phyloP scores from a whole-genome alignment of 768 basidiomycete species.

The Tephrocybe sp. region DNA sequence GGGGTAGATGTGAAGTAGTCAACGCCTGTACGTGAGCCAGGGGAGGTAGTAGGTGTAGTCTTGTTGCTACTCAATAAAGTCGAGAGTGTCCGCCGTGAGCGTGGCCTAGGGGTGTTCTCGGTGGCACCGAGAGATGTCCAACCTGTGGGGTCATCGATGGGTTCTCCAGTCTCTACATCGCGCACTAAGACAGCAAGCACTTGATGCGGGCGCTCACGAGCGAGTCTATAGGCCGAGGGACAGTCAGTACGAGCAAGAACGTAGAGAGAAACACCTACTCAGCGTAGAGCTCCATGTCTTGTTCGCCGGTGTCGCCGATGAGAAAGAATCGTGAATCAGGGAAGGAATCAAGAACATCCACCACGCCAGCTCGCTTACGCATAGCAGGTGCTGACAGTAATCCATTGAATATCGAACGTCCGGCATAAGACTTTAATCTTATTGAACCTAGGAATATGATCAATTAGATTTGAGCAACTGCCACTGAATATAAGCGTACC shows the following conservation, averaged over 20 bases:
- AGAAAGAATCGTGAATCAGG: conserved; percentile 76
- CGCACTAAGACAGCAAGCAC: conserved; percentile 83
- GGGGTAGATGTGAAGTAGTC: conserved; percentile 23
- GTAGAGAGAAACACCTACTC: conserved; percentile 35
- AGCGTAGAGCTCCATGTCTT: conserved; percentile 90
- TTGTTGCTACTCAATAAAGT: conserved; percentile 7
- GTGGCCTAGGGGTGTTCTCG: conserved; percentile 16
- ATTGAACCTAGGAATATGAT: conserved; percentile 55
- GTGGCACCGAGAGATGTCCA: conserved; percentile 32
- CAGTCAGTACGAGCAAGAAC: not conserved
- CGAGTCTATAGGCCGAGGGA: conserved; percentile 41
- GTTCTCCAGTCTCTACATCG: conserved; percentile 53
- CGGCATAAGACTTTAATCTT: conserved; percentile 82
- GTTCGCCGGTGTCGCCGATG: conserved; percentile 92
- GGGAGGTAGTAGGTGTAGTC: not conserved
- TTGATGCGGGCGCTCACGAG: conserved; percentile 65
- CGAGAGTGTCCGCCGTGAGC: conserved; percentile 10
- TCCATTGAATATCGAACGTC: conserved; percentile 79
- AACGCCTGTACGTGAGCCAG: not conserved
- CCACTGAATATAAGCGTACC: conserved; percentile 41
- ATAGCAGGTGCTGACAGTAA: conserved; percentile 80
- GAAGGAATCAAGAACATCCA: conserved; percentile 78
- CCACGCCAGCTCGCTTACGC: conserved; percentile 78
- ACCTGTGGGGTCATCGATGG: conserved; percentile 69
- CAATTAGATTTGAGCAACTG: not conserved